Base-by-base conservation (phyloP, 2,329 filamentous ascomycete species). In the Waltergamsia citrina region DNA sequence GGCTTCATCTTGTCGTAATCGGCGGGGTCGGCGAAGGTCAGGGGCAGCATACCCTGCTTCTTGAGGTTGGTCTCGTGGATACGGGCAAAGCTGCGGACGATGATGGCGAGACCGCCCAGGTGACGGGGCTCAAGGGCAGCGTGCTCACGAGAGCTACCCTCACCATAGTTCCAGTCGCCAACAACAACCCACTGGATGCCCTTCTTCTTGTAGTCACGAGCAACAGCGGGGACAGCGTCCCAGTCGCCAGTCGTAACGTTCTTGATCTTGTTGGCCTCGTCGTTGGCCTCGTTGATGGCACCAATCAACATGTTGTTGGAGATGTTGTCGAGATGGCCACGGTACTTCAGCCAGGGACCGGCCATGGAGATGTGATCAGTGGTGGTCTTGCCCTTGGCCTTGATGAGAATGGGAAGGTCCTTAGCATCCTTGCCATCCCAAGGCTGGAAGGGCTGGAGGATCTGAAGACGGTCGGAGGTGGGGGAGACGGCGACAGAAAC, bases 61-160 rank as follows among this genome's bases (percentile, higher is more conserved):
- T 98, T 98, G 71, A 98, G 69, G 78, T 98, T 98, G 72, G 92
- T 98, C 76, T 98, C 92, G 76, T 98, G 92, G 57, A 98, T 98
- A 83, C 92, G 92, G 54, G 92, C 92, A 59, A 98, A 98, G 45
- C 78, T 85, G 57, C 86, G 82, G 56, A 83, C 88, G 60, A 98
- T 93, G 71, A 98, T 94, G 54, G 90, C 92, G 53, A 95, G 77
- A 63, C 90, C 92, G 56, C 92, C 92, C 45, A 98, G 81, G 71
- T 96, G 90, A 60, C 92, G 81, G 57, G 92, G 92, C 74, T 98
- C 90, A 42, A 98, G 79, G 63, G 92, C 92, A 50, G 92, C 92
- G 62, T 98, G 92, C 74, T 98, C 92, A 75, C 92, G 87, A 43
- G 92, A 96, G 59, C 78, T 85, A 50, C 92, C 92, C 70, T 98